Conservation (phyloP, 1,284 basidiomycete species). For the Sporisorium graminicola region DNA sequence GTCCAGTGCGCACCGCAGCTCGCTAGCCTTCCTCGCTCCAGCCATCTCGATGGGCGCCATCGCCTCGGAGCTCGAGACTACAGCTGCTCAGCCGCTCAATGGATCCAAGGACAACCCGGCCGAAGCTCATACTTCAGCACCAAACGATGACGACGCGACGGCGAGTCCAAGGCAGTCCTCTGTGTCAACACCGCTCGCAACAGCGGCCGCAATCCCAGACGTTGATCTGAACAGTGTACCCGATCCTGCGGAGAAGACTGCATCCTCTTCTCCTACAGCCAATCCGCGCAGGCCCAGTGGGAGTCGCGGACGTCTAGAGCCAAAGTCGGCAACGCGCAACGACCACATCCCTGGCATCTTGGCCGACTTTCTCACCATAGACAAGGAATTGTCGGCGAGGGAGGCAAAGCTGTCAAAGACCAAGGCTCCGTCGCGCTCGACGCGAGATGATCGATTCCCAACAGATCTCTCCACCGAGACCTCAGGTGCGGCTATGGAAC, state of each 20-base stretch:
- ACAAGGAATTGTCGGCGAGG: conserved; percentile 16
- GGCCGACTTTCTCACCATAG: conserved; percentile 46
- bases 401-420: conserved; percentile 14
- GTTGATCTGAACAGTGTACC: not conserved
- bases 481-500: conserved; percentile 11
- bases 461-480: not conserved
- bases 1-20: conserved; percentile 30
- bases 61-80: conserved; percentile 15
- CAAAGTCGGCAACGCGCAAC: conserved; percentile 37
- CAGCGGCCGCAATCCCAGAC: not conserved
- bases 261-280: conserved; percentile 1
- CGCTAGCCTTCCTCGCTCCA: conserved; percentile 46
- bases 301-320: conserved; percentile 28
- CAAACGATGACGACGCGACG: not conserved
- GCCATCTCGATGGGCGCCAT: conserved; percentile 51
- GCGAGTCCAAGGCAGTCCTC: not conserved
- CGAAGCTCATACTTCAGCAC: not conserved
- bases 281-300: conserved; percentile 9
- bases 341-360: conserved; percentile 39
- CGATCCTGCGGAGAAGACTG: not conserved
- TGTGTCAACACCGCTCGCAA: not conserved
- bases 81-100: not conserved
- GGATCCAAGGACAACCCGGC: not conserved
- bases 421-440: conserved; percentile 4
- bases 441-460: conserved; percentile 2